These are phyloP conservation scores for Ophiostoma pallidulum DNA, from an alignment of 2,329 filamentous ascomycete species.

Conservation along the genomic window DNA sequence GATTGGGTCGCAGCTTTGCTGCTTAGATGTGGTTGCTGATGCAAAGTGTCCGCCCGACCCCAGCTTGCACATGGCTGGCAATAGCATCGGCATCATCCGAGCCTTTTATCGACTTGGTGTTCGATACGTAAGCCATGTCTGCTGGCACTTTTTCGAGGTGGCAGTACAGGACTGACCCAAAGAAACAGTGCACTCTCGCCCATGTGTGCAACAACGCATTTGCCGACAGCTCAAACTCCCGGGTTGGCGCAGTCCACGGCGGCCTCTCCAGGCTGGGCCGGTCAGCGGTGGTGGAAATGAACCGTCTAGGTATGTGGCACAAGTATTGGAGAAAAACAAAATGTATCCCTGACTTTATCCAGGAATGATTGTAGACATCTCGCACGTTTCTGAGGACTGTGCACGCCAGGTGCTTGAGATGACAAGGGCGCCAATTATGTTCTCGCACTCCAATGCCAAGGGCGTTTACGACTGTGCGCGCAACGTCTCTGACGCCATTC, in stretches of 20 bases:
- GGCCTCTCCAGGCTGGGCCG: constrained; percentile 40
- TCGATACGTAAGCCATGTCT: constrained; percentile 49
- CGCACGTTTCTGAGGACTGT: constrained; percentile 65
- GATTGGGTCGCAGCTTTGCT: too few species aligned
- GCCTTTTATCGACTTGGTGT: constrained; percentile 69
- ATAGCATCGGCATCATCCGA: constrained; percentile 65
- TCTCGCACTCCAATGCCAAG: constrained; percentile 75
- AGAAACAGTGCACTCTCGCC: constrained; percentile 54
- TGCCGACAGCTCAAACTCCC: constrained; percentile 47
- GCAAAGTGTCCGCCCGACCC: constrained; percentile 26
- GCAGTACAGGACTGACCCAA: too few species aligned
- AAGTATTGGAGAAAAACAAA: too few species aligned
- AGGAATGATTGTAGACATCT: constrained; percentile 85
- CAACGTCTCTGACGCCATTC: constrained; percentile 77
- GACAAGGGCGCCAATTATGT: constrained; percentile 73
- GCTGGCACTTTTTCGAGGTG: background rate
- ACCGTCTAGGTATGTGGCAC: constrained; percentile 44
- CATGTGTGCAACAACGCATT: constrained; percentile 90
- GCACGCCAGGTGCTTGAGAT: constrained; percentile 72
- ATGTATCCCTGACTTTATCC: too few species aligned
- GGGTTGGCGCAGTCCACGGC: constrained; percentile 19
- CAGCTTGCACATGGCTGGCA: constrained; percentile 87
- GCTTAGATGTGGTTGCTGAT: too few species aligned
- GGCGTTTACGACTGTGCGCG: constrained; percentile 75
- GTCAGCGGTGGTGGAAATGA: constrained; percentile 73